These are phyloP conservation scores for Galerina sulciceps DNA, from an alignment of 768 basidiomycete species.

Conservation along the genomic window DNA sequence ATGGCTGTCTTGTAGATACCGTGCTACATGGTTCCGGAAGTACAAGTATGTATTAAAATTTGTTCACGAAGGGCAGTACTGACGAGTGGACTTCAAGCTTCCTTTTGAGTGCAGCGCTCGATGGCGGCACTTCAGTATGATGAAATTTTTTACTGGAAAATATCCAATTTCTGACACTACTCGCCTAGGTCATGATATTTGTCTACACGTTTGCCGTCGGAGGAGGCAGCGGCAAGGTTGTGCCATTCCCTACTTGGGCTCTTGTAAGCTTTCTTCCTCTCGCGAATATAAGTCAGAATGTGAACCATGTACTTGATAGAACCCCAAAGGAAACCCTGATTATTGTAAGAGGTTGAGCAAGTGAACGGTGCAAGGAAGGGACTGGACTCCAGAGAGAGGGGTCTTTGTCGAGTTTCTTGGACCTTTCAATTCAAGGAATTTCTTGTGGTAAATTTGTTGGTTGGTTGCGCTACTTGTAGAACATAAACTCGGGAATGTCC, in stretches of 20 bases:
- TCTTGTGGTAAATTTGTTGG: too few species aligned
- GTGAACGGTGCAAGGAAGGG: not conserved
- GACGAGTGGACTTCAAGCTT: slow-evolving; percentile 25
- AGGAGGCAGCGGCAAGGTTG: slow-evolving; percentile 41
- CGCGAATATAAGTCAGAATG: too few species aligned
- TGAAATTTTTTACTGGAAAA: not conserved
- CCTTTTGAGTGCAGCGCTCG: slow-evolving; percentile 50
- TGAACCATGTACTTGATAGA: slow-evolving; percentile 10
- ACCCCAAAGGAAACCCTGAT: slow-evolving; percentile 34
- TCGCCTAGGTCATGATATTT: slow-evolving; percentile 41
- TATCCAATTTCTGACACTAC: not conserved
- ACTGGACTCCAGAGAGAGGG: too few species aligned
- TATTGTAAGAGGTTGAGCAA: slow-evolving; percentile 32
- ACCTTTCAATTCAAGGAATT: too few species aligned
- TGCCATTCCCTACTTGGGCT: slow-evolving; percentile 38
- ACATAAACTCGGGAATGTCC: too few species aligned
- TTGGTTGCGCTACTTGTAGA: too few species aligned
- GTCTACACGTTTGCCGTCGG: slow-evolving; percentile 49
- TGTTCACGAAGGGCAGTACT: not conserved
- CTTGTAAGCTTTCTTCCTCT: slow-evolving; percentile 25
- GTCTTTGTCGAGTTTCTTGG: too few species aligned
- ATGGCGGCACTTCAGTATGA: slow-evolving; percentile 50
- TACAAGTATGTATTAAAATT: slow-evolving; percentile 33
- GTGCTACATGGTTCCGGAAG: slow-evolving; percentile 48
- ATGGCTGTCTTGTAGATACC: slow-evolving; percentile 26